These are phyloP conservation scores for Nevesoporus exiguus DNA, from an alignment of 768 basidiomycete species.

Conservation along the genomic window DNA sequence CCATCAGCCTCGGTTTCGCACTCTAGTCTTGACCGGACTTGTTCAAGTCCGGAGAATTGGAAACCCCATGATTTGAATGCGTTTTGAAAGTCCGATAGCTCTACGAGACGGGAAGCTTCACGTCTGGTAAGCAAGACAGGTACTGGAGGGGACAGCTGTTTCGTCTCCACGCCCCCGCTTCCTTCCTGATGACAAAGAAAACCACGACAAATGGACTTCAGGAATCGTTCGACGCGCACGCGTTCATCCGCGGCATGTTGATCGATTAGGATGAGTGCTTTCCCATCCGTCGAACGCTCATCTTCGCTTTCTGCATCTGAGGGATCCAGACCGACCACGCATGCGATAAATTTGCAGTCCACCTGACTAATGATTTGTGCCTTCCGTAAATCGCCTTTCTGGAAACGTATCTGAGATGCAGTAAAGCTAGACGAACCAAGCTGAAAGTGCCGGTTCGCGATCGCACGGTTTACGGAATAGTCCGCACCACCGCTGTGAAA, in stretches of 20 bases:
- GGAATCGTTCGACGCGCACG: constrained; percentile 81
- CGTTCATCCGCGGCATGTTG: constrained; percentile 99
- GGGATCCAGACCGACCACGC: constrained; percentile 42
- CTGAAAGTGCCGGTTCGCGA: constrained; percentile 8
- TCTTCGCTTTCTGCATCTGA: constrained; percentile 17
- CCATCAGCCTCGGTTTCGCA: constrained; percentile 19
- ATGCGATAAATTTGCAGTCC: constrained; percentile 88
- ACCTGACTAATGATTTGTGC: constrained; percentile 78
- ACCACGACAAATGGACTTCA: constrained; percentile 69
- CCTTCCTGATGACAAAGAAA: constrained; percentile 47
- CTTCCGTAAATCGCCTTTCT: constrained; percentile 49
- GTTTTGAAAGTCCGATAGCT: constrained; percentile 38
- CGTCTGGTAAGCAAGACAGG: constrained; percentile 63
- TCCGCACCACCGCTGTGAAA: constrained; percentile 14
- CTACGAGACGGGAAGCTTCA: constrained; percentile 53
- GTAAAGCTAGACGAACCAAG: constrained; percentile 10
- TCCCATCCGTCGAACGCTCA: constrained; percentile 13
- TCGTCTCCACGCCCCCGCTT: constrained; percentile 36
- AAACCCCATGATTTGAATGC: constrained; percentile 73
- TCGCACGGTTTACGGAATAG: constrained; percentile 4
- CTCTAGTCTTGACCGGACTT: constrained; percentile 19
- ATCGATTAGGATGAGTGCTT: constrained; percentile 75
- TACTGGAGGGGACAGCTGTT: constrained; percentile 49
- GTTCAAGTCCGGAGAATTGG: constrained; percentile 41
- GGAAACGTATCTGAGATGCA: constrained; percentile 38